Evolutionary conservation across 2,329 filamentous ascomycete genomes (phyloP), one percentile per base, ranked within the genome.

Genomic region (Massarina eburnea): DNA sequence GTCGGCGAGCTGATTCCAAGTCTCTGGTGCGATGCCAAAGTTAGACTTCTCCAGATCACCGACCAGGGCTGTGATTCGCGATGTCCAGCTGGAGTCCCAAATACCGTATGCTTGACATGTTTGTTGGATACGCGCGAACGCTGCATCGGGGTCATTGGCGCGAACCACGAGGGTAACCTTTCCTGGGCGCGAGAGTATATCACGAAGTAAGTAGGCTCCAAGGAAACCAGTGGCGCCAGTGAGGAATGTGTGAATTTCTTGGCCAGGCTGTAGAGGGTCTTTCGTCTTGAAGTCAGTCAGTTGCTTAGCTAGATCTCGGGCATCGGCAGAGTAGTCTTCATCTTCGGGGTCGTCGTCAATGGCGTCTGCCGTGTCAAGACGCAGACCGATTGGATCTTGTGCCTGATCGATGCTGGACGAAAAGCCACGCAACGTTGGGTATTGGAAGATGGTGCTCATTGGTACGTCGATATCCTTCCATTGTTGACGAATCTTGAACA

Each of bases 191-290:
- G 80, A 80, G 1, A 96, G 77, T 1, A 96, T 71, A 44, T 95
- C 89, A 44, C 80, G 80, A 24, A 95, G 74, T 9, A 96, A 76
- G 62, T 91, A 95, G 0, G 88, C 81, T 21, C 91, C 91, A 17
- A 96, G 72, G 76, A 96, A 96, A 2, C 91, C 91, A 4, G 91
- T 96, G 3, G 89, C 90, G 34, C 92, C 91, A 2, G 91, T 96
- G 4, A 96, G 73, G 68, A 96, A 88, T 9, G 94, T 78, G 0
- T 85, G 90, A 3, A 76, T 71, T 53, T 73, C 50, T 58, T 65
- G 47, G 46, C 69, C 61, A 17, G 59, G 53, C 22, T 62, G 55
- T n/a, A 71, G 54, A 1, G 83, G 79, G 14, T 62, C 59, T 24
- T 55, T 51, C 1, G 62, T 65, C 49, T 66, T 65, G 57, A 68